Base-by-base conservation (phyloP, 2,329 filamentous ascomycete species). In the Ceratocystis colombiana region DNA sequence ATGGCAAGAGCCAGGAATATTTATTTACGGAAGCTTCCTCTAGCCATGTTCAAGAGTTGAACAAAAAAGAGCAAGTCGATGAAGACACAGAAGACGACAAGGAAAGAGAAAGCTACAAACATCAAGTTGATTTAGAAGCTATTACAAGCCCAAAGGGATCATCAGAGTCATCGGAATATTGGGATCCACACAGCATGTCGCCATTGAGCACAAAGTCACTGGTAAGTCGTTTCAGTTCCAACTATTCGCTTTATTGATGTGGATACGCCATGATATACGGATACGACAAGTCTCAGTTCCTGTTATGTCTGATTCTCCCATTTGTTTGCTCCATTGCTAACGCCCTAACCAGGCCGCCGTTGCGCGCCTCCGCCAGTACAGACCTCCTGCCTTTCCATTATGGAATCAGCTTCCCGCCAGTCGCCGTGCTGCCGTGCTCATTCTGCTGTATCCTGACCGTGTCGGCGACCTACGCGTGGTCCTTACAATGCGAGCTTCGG, bases 391-490 rank as follows among this genome's bases (percentile, higher is more conserved):
- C 1, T 86, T 86, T 70, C 78, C 84, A 10, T 73, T 82, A 67
- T 88, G 85, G 85, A 81, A 86, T 71, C 76, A 76, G 22, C 77
- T 88, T 33, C 84, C 85, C 1, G 75, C 81, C 15, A 83, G 79
- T 70, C 84, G 89, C 69, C 85, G 91, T 70, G 93, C 93, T 15
- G 92, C 93, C 28, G 93, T 97, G 50, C 78, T 97, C 65, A 82
- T 97, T 62, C 81, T 97, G 64, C 82, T 97, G 1, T 96, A 94
- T 74, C 90, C 91, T 45, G 93, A 96, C 75, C 82, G 83, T 55
- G 79, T 82, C 69, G 93, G 93, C 50, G 88, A 96, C 70, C 78
- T 97, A 68, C 83, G 84, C 20, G 84, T 88, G 63, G 85, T 88
- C 41, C 80, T 88, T 68, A 88, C 85, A 17, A 87, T 88, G 82